Evolutionary conservation across 2,329 filamentous ascomycete species (phyloP).

Genomic region (Nannizziopsis barbatae): DNA sequence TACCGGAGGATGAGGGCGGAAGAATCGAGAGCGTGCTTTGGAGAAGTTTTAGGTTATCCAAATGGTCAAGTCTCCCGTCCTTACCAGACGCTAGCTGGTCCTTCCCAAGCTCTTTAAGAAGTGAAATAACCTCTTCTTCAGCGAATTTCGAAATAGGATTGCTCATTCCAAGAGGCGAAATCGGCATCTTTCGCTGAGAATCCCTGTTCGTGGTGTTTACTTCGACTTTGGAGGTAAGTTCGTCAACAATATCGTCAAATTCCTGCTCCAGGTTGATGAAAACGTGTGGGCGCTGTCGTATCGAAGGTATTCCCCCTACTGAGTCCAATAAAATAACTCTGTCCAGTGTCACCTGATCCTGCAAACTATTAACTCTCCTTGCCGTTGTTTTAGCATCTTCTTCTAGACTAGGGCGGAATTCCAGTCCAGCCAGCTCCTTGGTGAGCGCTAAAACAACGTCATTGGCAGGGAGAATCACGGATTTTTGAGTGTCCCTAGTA

Average conservation of each 20-base stretch:
- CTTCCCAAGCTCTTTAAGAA: conserved; percentile 17
- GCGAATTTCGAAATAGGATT: conserved; percentile 39
- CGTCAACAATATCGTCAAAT: conserved; percentile 55
- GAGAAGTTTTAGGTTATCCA: conserved; percentile 63
- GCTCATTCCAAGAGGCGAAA: conserved; percentile 22
- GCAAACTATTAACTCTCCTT: conserved; percentile 32
- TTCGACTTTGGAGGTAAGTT: conserved; percentile 39
- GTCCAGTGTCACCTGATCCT: conserved; percentile 56
- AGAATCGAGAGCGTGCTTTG: conserved; percentile 61
- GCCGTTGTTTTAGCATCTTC: conserved; percentile 35
- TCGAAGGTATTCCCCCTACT: conserved; percentile 68
- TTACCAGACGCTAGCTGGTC: not conserved
- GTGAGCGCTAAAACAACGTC: conserved; percentile 68
- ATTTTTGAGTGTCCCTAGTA: conserved; percentile 39
- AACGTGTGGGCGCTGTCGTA: conserved; percentile 55
- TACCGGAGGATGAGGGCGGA: conserved; percentile 70
- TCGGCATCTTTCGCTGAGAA: conserved; percentile 1
- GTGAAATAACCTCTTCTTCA: conserved; percentile 21
- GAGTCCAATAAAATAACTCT: conserved; percentile 82
- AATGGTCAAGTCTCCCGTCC: conserved; percentile 35
- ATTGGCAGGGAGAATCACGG: conserved; percentile 43
- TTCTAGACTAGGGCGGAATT: conserved; percentile 35
- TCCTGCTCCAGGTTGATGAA: conserved; percentile 95
- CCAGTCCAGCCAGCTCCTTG: conserved; percentile 60
- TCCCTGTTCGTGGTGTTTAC: not conserved